Conservation (phyloP, 441 rosid genomes). For the Euphorbia schlechtendalii region DNA sequence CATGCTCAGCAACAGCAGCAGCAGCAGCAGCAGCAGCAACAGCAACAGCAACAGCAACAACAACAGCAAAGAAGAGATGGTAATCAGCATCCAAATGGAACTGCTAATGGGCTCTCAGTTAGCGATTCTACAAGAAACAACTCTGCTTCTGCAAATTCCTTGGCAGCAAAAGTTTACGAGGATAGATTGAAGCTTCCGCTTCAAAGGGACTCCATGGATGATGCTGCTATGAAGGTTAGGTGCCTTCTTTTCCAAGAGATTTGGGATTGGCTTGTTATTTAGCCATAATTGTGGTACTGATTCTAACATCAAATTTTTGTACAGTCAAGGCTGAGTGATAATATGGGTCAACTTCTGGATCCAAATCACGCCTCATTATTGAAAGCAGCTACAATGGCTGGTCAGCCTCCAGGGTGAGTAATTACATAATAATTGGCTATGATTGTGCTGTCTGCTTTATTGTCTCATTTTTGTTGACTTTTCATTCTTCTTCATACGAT, state of each 20-base stretch:
- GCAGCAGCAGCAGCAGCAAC: constrained; percentile 20
- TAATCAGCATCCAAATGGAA: constrained; percentile 53
- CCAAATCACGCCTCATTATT: constrained; percentile 64
- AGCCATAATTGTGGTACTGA: background rate
- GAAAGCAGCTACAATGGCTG: constrained; percentile 59
- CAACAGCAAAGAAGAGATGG: constrained; percentile 59
- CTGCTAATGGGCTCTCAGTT: constrained; percentile 48
- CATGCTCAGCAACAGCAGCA: constrained; percentile 42
- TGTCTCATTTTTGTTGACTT: background rate
- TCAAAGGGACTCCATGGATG: constrained; percentile 71
- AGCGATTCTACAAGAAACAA: constrained; percentile 58
- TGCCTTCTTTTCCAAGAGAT: constrained; percentile 20
- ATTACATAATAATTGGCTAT: constrained; percentile 5
- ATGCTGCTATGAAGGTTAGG: constrained; percentile 90
- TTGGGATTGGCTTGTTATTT: background rate
- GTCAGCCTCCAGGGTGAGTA: constrained; percentile 78
- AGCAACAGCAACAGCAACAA: too few species aligned
- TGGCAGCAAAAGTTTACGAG: constrained; percentile 72
- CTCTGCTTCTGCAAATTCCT: constrained; percentile 62
- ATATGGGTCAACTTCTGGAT: constrained; percentile 65
- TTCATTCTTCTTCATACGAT: constrained; percentile 10
- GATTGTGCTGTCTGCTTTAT: background rate
- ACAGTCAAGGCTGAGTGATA: constrained; percentile 60
- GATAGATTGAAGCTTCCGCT: constrained; percentile 67
- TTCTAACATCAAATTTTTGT: constrained; percentile 4